A percentile compares a stretch with the other conserved stretches of the same genome.
Evolutionary conservation across 2,329 filamentous ascomycete species (phyloP).

Genomic region (Claviceps citrina): DNA sequence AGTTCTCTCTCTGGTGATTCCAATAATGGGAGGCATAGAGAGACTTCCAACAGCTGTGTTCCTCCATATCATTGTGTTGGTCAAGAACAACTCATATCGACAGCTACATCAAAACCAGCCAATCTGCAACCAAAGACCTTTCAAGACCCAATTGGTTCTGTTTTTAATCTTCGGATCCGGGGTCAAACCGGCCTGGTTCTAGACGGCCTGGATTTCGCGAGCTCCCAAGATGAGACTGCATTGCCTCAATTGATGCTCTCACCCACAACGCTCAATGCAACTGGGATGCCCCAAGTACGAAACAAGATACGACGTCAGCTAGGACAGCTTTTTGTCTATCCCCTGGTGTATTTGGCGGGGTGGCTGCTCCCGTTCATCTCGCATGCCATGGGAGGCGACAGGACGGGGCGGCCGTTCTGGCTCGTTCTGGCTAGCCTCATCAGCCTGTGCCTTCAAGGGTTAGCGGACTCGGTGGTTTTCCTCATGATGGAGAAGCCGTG

Average conservation of each 20-base stretch:
- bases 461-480: conserved; percentile 54
- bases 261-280: conserved; percentile 11
- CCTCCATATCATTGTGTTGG: neutral
- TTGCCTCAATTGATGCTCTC: conserved; percentile 7
- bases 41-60: neutral
- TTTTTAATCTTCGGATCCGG: neutral
- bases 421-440: conserved; percentile 40
- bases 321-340: conserved; percentile 61
- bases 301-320: conserved; percentile 51
- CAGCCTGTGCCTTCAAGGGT: conserved; percentile 49
- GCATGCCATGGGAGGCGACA: conserved; percentile 33
- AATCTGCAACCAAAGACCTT: neutral
- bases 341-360: conserved; percentile 52
- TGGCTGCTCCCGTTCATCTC: conserved; percentile 58
- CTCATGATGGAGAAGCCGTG: conserved; percentile 56
- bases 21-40: neutral
- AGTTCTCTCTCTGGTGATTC: neutral
- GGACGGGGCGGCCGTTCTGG: conserved; percentile 32
- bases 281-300: conserved; percentile 25
- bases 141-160: no score
- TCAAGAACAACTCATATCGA: neutral
- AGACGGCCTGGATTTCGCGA: neutral
- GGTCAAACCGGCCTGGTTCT: neutral
- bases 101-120: neutral
- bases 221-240: conserved; percentile 8